Evolutionary conservation across 2,329 filamentous ascomycete species (phyloP).

Genomic region (Huntiella savannae): DNA sequence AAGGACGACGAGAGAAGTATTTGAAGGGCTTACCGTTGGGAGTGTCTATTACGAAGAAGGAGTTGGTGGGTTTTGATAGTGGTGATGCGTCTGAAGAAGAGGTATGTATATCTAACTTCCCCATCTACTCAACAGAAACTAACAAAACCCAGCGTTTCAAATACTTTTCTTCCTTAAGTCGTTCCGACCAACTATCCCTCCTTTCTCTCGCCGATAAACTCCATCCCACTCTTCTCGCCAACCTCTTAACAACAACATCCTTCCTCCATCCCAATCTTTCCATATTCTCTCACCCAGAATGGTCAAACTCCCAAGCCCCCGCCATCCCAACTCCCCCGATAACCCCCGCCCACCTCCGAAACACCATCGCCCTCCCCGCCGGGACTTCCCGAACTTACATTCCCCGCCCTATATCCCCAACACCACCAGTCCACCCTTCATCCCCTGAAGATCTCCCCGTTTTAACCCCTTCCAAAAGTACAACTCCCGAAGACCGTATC

Average conservation of each 20-base stretch:
- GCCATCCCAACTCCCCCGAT: slow-evolving; percentile 2
- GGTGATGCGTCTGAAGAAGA: slow-evolving; percentile 19
- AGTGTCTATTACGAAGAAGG: slow-evolving; percentile 19
- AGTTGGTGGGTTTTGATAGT: slow-evolving; percentile 21
- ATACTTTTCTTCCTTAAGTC: slow-evolving; percentile 22
- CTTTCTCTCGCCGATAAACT: slow-evolving; percentile 24
- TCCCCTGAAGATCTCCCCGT: slow-evolving; percentile 4
- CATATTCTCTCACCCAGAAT: slow-evolving; percentile 24
- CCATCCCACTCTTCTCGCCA: slow-evolving; percentile 22
- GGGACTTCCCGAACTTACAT: slow-evolving; percentile 4
- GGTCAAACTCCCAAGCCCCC: slow-evolving; percentile 15
- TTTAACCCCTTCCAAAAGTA: slow-evolving; percentile 6
- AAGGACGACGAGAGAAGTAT: slow-evolving; percentile 17
- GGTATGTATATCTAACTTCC: slow-evolving; percentile 15
- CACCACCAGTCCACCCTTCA: background rate
- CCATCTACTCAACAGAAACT: background rate
- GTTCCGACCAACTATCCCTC: slow-evolving; percentile 22
- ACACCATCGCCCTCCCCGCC: slow-evolving; percentile 8
- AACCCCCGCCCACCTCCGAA: slow-evolving; percentile 6
- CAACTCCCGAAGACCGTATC: slow-evolving; percentile 16
- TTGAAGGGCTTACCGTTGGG: slow-evolving; percentile 18
- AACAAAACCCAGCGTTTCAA: slow-evolving; percentile 18
- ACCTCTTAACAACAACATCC: slow-evolving; percentile 24
- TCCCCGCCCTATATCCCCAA: slow-evolving; percentile 1
- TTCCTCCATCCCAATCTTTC: slow-evolving; percentile 24